Base-by-base conservation (phyloP, 805 yeast species). In the Lachancea waltii region DNA sequence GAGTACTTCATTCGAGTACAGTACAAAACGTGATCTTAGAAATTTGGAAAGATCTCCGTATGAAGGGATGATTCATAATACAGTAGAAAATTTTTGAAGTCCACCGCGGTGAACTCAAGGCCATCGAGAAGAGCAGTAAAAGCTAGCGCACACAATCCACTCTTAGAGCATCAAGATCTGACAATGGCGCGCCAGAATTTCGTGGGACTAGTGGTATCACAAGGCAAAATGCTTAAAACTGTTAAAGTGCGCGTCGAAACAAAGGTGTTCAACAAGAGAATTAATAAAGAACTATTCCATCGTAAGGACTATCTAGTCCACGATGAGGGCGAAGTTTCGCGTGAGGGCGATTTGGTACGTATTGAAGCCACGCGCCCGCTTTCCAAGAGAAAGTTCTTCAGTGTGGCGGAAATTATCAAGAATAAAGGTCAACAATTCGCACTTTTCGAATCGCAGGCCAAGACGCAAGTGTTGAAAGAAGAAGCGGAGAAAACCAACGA, bases 191-290 rank as follows among this genome's bases (percentile, higher is more conserved):
- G 87, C 64, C 95, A 85, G 54, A 85, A 85, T 57, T 85, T 89
- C 56, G 67, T 86, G 33, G 98, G 98, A 32, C 79, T 86, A 63
- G 97, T 90, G 50, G 79, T 87, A 22, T 86, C 96, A 35, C 97
- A 89, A 57, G 97, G 97, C 30, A 86, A 86, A 62, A 92, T 89
- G 96, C 73, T 75, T 64, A 92, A 90, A 68, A 90, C 97, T 41
- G 87, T 90, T 46, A 89, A 87, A 66, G 97, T 90, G 43, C 75
- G 95, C 44, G 89, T 90, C 22, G 81, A 83, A 58, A 79, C 79
- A 32, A 79, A 79, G 54, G 74, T 75, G 30, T 85, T 79, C 68
- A 82, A 86, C 62, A 73, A 73, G 42, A 65, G 70, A 43, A 73
- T 85, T 46, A 82, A 83, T 58, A 84, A 83, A 64, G 85, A 85